A percentile compares a stretch with the other conserved stretches of the same genome.
Evolutionary conservation across 805 yeast species (phyloP).

Genomic region (Kodamaea jinghongensis): DNA sequence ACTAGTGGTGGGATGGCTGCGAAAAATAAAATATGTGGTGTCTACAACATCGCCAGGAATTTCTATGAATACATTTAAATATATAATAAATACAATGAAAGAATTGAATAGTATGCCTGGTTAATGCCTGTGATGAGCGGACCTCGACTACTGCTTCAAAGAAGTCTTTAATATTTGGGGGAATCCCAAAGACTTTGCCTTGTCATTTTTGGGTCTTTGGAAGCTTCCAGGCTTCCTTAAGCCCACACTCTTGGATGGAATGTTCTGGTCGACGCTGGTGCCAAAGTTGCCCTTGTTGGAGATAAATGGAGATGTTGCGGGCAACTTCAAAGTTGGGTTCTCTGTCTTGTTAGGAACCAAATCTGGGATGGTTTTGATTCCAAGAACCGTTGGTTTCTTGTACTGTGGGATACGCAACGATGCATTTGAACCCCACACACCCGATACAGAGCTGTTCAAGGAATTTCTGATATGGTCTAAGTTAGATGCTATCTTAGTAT

Average conservation of each 20-base stretch:
- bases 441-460: conserved; percentile 7
- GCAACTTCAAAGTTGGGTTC: conserved; percentile 17
- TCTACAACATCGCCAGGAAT: conserved; percentile 1
- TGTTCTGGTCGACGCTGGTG: conserved; percentile 1
- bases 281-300: conserved; percentile 24
- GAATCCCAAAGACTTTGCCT: conserved; percentile 19
- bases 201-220: conserved; percentile 28
- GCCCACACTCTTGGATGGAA: conserved; percentile 10
- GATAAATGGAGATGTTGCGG: conserved; percentile 27
- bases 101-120: too few species aligned
- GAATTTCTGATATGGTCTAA: conserved; percentile 16
- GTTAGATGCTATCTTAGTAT: conserved; percentile 12
- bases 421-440: conserved; percentile 11
- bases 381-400: conserved; percentile 15
- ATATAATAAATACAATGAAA: neutral
- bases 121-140: too few species aligned
- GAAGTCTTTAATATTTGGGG: conserved; percentile 15
- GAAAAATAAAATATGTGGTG: conserved; percentile 2
- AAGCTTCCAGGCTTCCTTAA: conserved; percentile 35
- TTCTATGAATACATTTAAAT: neutral
- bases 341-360: conserved; percentile 8
- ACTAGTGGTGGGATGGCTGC: too few species aligned
- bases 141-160: neutral
- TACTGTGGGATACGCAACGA: conserved; percentile 26
- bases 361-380: neutral